A percentile compares a stretch with the other conserved stretches of the same genome.
Conservation (phyloP, 1,284 basidiomycete genomes). For the Trametes versicolor region DNA sequence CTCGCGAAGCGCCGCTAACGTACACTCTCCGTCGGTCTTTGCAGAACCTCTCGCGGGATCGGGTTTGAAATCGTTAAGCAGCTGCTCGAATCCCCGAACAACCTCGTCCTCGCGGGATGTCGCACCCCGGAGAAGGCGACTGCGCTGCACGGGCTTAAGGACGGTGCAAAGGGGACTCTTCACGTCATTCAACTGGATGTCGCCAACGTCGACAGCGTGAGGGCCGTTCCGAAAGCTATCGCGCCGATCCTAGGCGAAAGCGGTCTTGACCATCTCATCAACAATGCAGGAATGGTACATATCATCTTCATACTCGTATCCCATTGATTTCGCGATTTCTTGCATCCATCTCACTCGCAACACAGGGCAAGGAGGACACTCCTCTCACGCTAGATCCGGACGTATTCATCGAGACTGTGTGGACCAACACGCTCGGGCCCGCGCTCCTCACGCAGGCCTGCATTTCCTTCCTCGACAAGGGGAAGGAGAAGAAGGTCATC, state of each 20-base stretch:
- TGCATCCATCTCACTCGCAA: too few relatives aligned
- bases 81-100: slow-evolving; percentile 42
- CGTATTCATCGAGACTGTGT: slow-evolving; percentile 34
- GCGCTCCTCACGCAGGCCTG: slow-evolving; percentile 45
- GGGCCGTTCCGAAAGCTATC: slow-evolving; percentile 36
- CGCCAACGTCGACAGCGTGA: slow-evolving; percentile 41
- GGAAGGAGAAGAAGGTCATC: too few relatives aligned
- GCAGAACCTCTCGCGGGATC: slow-evolving; percentile 50
- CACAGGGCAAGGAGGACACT: slow-evolving; percentile 29
- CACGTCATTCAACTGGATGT: slow-evolving; percentile 49
- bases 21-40: not conserved
- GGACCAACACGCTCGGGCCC: slow-evolving; percentile 47
- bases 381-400: slow-evolving; percentile 39
- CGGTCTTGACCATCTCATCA: slow-evolving; percentile 51
- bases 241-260: slow-evolving; percentile 39
- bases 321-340: too few relatives aligned
- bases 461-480: too few relatives aligned
- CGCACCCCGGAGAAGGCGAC: slow-evolving; percentile 45
- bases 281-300: slow-evolving; percentile 50
- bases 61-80: slow-evolving; percentile 50
- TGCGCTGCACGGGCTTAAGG: slow-evolving; percentile 39
- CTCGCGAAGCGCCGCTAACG: not conserved
- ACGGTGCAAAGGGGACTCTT: slow-evolving; percentile 37
- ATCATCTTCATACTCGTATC: too few relatives aligned
- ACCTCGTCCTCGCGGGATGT: slow-evolving; percentile 50